A percentile compares a stretch with the other conserved stretches of the same genome.
Conservation (phyloP, 1,284 basidiomycete genomes). For the Melampsora americana region DNA sequence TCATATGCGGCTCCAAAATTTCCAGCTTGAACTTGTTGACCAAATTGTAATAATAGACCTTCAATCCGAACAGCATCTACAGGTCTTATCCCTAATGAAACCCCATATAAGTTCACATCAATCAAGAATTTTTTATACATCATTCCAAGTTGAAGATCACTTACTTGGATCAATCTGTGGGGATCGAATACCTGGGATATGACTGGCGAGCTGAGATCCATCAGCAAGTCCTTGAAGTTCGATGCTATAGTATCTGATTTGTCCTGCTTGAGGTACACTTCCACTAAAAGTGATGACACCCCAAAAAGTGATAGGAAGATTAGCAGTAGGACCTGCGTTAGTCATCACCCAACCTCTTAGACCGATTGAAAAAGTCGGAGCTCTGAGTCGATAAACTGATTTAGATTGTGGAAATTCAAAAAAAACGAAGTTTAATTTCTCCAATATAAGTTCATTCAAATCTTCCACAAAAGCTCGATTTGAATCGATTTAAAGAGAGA, state of each 20-base stretch:
- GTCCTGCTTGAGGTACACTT: neutral
- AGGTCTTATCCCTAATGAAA: neutral
- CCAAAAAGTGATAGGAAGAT: neutral
- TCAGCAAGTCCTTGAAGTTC: neutral
- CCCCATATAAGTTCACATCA: neutral
- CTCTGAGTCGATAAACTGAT: no score
- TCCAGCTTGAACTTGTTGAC: neutral
- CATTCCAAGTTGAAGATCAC: neutral
- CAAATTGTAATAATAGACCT: neutral
- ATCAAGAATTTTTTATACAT: neutral
- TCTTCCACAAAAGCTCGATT: no score
- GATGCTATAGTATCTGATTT: neutral
- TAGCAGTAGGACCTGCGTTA: neutral
- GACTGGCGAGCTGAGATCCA: neutral
- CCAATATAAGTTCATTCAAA: no score
- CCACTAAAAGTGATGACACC: neutral
- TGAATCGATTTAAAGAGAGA: no score
- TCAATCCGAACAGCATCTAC: neutral
- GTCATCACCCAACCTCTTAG: neutral
- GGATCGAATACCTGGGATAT: neutral
- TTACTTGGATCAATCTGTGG: neutral
- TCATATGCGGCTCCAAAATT: conserved; percentile 2
- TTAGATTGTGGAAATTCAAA: no score
- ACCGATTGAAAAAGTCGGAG: neutral
- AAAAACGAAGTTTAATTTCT: no score